These are phyloP conservation scores for Dichomitus squalens DNA, from an alignment of 1,284 basidiomycete species.

Conservation along the genomic window DNA sequence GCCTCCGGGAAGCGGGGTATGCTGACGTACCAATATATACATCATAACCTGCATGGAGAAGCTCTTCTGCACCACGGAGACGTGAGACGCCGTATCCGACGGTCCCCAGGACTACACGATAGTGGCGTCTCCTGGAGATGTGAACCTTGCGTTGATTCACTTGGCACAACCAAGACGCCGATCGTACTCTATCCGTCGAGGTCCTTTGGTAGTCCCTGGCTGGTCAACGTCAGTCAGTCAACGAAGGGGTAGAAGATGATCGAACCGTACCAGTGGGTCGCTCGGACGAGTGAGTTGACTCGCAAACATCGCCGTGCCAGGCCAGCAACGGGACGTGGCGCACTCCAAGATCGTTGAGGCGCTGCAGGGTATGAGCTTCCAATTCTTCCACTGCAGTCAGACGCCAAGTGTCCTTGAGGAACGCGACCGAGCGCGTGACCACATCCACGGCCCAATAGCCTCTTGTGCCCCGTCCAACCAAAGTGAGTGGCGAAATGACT, in stretches of 20 bases:
- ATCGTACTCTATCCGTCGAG: not conserved
- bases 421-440: not conserved
- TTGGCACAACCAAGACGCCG: not conserved
- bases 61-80: conserved; percentile 4
- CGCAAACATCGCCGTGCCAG: too few relatives aligned
- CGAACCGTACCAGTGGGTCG: too few relatives aligned
- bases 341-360: not conserved
- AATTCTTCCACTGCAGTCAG: not conserved
- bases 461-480: conserved; percentile 1
- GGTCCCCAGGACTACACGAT: conserved; percentile 7
- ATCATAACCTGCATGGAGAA: conserved; percentile 11
- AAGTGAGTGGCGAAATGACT: not conserved
- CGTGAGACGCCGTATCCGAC: not conserved
- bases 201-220: conserved; percentile 1
- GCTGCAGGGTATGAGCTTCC: conserved; percentile 6
- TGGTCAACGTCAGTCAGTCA: too few relatives aligned
- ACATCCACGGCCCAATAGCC: conserved; percentile 13
- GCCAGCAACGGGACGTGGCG: conserved; percentile 3
- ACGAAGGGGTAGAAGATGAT: too few relatives aligned
- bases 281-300: too few relatives aligned
- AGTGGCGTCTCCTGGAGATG: not conserved
- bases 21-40: not conserved
- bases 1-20: too few relatives aligned
- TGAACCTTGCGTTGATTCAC: not conserved
- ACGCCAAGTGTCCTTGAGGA: conserved; percentile 19